A percentile compares a stretch with the other conserved stretches of the same genome.
Evolutionary conservation across 2,329 filamentous ascomycete species (phyloP).

Genomic region (Phyllosticta citribraziliensis): DNA sequence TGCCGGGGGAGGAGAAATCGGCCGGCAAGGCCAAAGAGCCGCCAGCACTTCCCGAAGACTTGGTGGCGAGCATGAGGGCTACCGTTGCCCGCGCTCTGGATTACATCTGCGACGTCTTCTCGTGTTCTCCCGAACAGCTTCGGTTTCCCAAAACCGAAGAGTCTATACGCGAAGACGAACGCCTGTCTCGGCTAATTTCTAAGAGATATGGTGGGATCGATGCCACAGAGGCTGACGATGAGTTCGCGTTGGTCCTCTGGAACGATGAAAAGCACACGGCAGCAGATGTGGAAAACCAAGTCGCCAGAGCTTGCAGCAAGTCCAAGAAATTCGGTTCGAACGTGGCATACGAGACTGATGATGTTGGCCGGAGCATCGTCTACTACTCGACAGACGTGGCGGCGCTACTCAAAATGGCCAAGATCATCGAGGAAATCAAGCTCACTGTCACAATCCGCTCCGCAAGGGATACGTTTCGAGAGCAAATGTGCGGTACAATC

Average conservation of each 20-base stretch:
- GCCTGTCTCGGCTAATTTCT: constrained; percentile 62
- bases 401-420: constrained; percentile 66
- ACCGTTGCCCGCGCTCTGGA: constrained; percentile 81
- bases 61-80: constrained; percentile 68
- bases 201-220: constrained; percentile 60
- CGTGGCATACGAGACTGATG: constrained; percentile 80
- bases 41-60: constrained; percentile 58
- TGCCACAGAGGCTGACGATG: constrained; percentile 51
- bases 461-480: constrained; percentile 86
- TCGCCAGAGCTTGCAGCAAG: constrained; percentile 77
- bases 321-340: constrained; percentile 57
- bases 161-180: constrained; percentile 73
- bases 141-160: constrained; percentile 74
- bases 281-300: constrained; percentile 79
- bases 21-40: constrained; percentile 49
- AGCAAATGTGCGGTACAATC: constrained; percentile 97
- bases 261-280: constrained; percentile 99
- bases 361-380: constrained; percentile 76
- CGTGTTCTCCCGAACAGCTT: constrained; percentile 92
- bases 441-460: constrained; percentile 92
- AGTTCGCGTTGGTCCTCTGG: constrained; percentile 84
- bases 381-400: constrained; percentile 64
- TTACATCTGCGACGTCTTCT: constrained; percentile 96
- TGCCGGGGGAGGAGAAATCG: constrained; percentile 24
- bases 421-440: constrained; percentile 87